Base-by-base conservation (phyloP, 495 filamentous ascomycete genomes). In the Talaromyces proteolyticus region DNA sequence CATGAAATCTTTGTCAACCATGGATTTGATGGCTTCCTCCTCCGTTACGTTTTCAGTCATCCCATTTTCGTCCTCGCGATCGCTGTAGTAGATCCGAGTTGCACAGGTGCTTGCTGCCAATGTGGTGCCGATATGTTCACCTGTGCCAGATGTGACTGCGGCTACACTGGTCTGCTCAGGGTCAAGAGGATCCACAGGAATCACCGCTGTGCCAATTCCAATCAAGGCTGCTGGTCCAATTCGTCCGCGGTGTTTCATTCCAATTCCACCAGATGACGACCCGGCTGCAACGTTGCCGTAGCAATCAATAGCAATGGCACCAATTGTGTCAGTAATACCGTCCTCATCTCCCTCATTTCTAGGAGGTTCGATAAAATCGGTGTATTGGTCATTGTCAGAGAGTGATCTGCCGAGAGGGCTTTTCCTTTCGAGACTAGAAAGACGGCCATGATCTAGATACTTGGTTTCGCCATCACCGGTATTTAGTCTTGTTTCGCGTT, bases 221-320 rank as follows among this genome's bases (percentile, higher is more conserved):
- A 96, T 87, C 11, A 98, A 73, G 6, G 93, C 93, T 19, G 93
- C 93, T 26, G 93, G 93, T 3, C 93, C 93, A 57, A 95, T 76
- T 39, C 93, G 83, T 20, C 93, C 93, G 42, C 80, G 77, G 66
- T 93, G 90, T 58, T 98, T 98, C 91, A 98, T 95, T 14, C 94
- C 94, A 54, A 97, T 97, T 6, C 93, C 93, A n/a, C 93, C 93
- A 42, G 93, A 98, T 6, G 93, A 97, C 3, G 94, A 95, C n/a
- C 88, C 93, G 7, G 92, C 93, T 4, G 93, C 94, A 60, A 98
- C 95, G 42, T 86, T 85, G 17, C 93, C 93, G 36, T 74, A 80
- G 19, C 72, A 70, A 57, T 98, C 93, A 51, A 98, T 80, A 38
- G 91, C 94, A 56, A 98, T 93, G 17, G 89, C 94, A 7, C 93